Base-by-base conservation (phyloP, 176 grass and related monocot species). In the Coix lacrymajobi region DNA sequence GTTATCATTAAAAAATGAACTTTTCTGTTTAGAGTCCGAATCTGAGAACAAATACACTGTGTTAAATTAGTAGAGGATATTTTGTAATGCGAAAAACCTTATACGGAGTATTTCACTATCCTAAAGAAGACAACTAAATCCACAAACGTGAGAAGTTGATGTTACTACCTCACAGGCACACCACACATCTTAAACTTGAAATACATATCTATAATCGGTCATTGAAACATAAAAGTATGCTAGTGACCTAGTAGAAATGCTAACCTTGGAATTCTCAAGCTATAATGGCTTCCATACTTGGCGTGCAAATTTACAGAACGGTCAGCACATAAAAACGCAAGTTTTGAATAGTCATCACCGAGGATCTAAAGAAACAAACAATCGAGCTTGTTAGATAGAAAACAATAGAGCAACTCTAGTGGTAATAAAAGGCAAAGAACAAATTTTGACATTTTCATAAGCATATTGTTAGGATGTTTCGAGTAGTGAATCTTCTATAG, bases 201-300 rank as follows among this genome's bases (percentile, higher is more conserved):
- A 38, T 24, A 61, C 31, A 66, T 36, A 73, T 12, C 57, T 38
- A 62, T 48, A 8, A 79, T 32, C 1, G 15, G 32, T 20, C 45
- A 66, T 58, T 37, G 62, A 6, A 26, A 58, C 49, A 44, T 1
- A 68, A 73, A 61, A 29, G 29, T 68, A 41, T 32, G 6, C 37
- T 40, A 69, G 69, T 74, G 22, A 4, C 5, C 43, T 39, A 69
- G 63, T 76, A 33, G 5, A 34, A 14, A 69, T 82, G 75, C 84
- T 87, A 84, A 94, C 92, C 92, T 91, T 86, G 96, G 96, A 90
- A 98, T 93, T 88, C 96, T 89, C 76, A 95, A 89, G 79, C 87
- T 98, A 64, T 95, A 95, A 69, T 98, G 96, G 33, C 88, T 91
- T 72, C 96, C 92, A 66, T 98, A 95, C 73, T 95, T 98, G 9